Base-by-base conservation (phyloP, 2,329 filamentous ascomycete species). In the Onygena corvina region DNA sequence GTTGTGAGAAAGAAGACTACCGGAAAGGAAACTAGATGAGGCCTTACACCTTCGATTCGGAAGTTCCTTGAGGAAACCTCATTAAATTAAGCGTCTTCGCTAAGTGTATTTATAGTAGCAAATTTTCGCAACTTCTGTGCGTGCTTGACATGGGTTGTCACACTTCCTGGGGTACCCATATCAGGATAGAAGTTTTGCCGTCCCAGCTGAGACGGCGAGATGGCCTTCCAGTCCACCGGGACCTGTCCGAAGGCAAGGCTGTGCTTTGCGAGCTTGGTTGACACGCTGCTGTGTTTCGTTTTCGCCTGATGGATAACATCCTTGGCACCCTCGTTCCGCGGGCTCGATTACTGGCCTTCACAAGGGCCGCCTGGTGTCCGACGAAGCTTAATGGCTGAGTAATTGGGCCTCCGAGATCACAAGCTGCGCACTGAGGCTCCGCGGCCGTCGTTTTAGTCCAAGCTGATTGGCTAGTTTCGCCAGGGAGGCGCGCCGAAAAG, bases 191-290 rank as follows among this genome's bases (percentile, higher is more conserved):
- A 20, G 27, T 14, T 23, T 27, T 27, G 21, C 38, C 38, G 38
- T 42, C 38, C 38, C 38, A 42, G 38, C 38, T 42, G 38, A 42
- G 11, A n/a, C n/a, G 38, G 21, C 27, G 38, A 42, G 38, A 42
- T 23, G 38, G 21, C 25, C 27, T 11, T 27, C 3, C 21, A n/a
- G 9, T 12, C 21, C 5, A 42, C 20, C 38, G 21, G 12, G 14
- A 4, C 23, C n/a, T 12, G 9, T 29, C 9, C 21, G 9, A 23
- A 40, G 18, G 3, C 20, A 2, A 16, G 21, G 21, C 18, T 5
- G 16, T 25, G 38, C 27, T 20, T 7, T 21, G 21, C n/a, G 4
- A 4, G 36, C 36, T 42, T n/a, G 36, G 36, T 27, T 42, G 36
- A 42, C n/a, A 42, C 23, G 36, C 20, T 42, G 23, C 27, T 25